Base-by-base conservation (phyloP, 1,284 basidiomycete species). In the Tremellales sp. region DNA sequence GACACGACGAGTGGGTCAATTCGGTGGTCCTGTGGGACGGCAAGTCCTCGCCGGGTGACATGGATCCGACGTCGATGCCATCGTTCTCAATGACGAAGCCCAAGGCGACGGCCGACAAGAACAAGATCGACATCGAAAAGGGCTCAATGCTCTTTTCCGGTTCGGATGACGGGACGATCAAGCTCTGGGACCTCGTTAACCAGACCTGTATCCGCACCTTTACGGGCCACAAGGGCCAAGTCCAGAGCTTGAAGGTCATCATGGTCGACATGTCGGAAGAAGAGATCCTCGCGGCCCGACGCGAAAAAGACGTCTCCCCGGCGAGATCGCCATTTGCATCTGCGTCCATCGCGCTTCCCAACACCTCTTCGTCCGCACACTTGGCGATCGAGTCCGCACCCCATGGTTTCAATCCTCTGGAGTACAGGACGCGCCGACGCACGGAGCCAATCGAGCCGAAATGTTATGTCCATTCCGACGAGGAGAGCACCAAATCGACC, bases 1-100 rank as follows among this genome's bases (percentile, higher is more conserved):
- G 95, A 1, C 95, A 99, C 66, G 78, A 79, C 33, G 93, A 97
- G 64, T 97, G 95, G 93, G 92, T 99, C 52, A 98, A 97, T 68
- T 80, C 88, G 3, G 92, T 99, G 18, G 82, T 86, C 51, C 75
- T 99, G 16, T 98, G 95, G 94, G 88, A 95, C 65, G 81, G 84
- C 5, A 73, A 73, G 37, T 79, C 76, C 42, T 71, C 75, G 4
- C 70, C 73, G 1, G 62, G 63, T 4, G 70, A 75, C 48, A 45
- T 63, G 34, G 69, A 73, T 52, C 64, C 63, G 28, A 65, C 75
- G 2, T 65, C 75, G 10, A 52, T 74, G 5, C 68, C 78, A 5
- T 56, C 65, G 29, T 19, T 39, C 43, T 22, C 19, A 36, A 19
- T 26, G 36, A 38, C 40, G 13, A 14, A 34, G 10, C n/a, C 43